These are phyloP conservation scores for Strobilomyces dryophilus DNA, from an alignment of 768 basidiomycete species.

Conservation along the genomic window DNA sequence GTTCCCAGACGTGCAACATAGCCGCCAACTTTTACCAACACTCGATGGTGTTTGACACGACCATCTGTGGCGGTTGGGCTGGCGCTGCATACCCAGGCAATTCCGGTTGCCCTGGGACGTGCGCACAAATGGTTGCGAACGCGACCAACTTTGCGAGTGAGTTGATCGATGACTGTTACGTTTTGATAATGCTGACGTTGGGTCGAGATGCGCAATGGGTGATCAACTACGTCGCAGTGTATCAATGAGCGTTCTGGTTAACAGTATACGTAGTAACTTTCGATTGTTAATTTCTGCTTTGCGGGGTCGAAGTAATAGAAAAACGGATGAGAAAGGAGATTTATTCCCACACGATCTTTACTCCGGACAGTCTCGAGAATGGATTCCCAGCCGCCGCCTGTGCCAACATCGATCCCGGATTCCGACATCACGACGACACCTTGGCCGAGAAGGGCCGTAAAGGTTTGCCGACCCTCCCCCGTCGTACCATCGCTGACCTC, in stretches of 20 bases:
- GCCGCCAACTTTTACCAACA: constrained; percentile 50
- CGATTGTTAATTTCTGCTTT: too few species aligned
- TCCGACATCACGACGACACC: constrained; percentile 46
- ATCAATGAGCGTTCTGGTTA: constrained; percentile 26
- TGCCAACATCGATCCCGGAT: constrained; percentile 40
- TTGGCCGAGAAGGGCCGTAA: constrained; percentile 51
- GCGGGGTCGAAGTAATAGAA: too few species aligned
- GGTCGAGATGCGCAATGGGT: constrained; percentile 50
- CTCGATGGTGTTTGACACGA: constrained; percentile 39
- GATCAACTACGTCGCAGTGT: constrained; percentile 54
- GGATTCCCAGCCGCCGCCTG: constrained; percentile 35
- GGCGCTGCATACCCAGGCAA: constrained; percentile 14
- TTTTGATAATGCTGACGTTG: constrained; percentile 7
- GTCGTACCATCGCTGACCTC: constrained; percentile 11
- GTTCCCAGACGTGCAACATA: constrained; percentile 46
- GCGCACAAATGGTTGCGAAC: constrained; percentile 46
- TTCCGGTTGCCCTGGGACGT: constrained; percentile 41
- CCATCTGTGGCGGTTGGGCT: constrained; percentile 33
- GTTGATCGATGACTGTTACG: constrained; percentile 4
- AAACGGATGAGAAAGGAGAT: constrained; percentile 21
- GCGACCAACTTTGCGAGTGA: constrained; percentile 50
- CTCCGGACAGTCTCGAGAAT: constrained; percentile 28
- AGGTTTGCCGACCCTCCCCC: constrained; percentile 34
- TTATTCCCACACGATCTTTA: constrained; percentile 28
- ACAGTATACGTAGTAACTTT: too few species aligned